phyloP scores from a whole-genome alignment of 1,284 basidiomycete genomes.

The Malassezia yamatoensis region DNA sequence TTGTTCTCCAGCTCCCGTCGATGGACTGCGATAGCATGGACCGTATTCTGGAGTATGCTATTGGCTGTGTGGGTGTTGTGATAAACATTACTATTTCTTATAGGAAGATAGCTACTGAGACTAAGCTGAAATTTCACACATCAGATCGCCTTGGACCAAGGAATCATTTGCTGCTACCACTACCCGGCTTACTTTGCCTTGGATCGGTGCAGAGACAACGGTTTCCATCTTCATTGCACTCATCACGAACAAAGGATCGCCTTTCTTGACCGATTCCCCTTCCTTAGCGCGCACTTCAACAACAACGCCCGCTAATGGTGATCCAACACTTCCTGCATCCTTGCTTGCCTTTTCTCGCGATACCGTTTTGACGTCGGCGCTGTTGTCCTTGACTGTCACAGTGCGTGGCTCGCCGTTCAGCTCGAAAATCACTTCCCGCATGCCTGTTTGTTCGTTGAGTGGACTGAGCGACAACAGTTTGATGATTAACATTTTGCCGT shows the following conservation, averaged over 20 bases:
- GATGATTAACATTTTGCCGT: constrained; percentile 88
- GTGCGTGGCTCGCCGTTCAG: constrained; percentile 45
- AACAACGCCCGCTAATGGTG: constrained; percentile 73
- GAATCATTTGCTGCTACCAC: constrained; percentile 65
- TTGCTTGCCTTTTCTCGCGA: constrained; percentile 82
- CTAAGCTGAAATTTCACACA: constrained; percentile 58
- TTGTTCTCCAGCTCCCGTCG: no score
- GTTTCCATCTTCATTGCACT: constrained; percentile 63
- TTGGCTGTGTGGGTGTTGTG: no score
- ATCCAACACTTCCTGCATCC: constrained; percentile 89
- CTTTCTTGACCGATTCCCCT: constrained; percentile 91
- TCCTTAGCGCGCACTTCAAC: constrained; percentile 96
- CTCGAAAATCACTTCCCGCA: constrained; percentile 96
- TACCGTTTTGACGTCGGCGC: constrained; percentile 81
- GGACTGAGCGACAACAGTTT: constrained; percentile 90
- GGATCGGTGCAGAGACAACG: constrained; percentile 84
- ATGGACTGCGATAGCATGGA: no score
- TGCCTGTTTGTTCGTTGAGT: constrained; percentile 77
- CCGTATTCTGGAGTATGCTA: no score
- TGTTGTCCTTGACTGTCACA: constrained; percentile 75
- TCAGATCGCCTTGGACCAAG: constrained; percentile 75
- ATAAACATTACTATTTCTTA: neutral
- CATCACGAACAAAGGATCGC: constrained; percentile 68
- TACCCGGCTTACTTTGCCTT: constrained; percentile 86
- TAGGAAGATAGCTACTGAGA: no score